phyloP scores from a whole-genome alignment of 2,329 filamentous ascomycete species.

The Lojkania enalia region DNA sequence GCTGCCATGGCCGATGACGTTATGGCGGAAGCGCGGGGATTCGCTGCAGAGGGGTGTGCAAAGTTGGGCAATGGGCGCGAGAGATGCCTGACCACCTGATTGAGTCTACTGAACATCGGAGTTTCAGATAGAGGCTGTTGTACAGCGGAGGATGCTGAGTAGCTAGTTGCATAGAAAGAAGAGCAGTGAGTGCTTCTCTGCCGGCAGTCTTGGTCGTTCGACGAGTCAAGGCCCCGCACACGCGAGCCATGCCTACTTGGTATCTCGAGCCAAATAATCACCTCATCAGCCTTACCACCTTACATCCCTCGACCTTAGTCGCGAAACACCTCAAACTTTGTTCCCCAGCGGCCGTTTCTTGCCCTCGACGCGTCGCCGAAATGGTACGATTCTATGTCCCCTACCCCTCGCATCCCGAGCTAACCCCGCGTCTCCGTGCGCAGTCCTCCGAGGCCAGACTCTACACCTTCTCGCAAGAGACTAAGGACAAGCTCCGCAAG shows the following conservation, averaged over 20 bases:
- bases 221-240: constrained; percentile 8
- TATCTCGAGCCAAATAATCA: not conserved
- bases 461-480: constrained; percentile 91
- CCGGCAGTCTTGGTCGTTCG: not conserved
- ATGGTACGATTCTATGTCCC: not conserved
- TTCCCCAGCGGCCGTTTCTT: not conserved
- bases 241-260: no score
- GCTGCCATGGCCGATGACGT: constrained; percentile 50
- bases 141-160: constrained; percentile 15
- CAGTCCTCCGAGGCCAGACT: constrained; percentile 79
- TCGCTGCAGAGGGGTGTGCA: constrained; percentile 52
- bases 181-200: constrained; percentile 3
- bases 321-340: constrained; percentile 9
- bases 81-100: constrained; percentile 73
- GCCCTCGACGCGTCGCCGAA: not conserved
- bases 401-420: not conserved
- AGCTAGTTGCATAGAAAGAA: constrained; percentile 24
- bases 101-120: constrained; percentile 75
- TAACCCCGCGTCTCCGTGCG: constrained; percentile 4
- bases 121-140: constrained; percentile 3
- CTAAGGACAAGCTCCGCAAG: constrained; percentile 86
- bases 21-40: constrained; percentile 28
- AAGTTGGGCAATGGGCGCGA: constrained; percentile 63
- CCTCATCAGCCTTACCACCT: constrained; percentile 24
- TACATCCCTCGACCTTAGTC: constrained; percentile 3